Evolutionary conservation across 331 rosid species (phyloP), one percentile per base, ranked within the genome.

Genomic region (Malus hybrid): DNA sequence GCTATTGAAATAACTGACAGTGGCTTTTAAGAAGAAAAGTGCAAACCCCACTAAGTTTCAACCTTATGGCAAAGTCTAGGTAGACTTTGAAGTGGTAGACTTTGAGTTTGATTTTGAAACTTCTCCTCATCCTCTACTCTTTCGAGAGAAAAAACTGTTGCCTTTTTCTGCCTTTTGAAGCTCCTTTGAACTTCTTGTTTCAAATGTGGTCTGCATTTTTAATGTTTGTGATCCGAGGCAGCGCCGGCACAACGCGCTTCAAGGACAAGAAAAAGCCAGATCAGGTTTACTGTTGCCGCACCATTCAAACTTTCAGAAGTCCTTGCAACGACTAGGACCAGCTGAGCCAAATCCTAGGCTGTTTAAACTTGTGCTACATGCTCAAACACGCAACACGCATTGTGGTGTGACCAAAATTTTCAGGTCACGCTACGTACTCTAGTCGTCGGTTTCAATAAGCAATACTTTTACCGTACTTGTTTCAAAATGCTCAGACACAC

Each of bases 181-280:
- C 39, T 59, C 57, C 24, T 57, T 36, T 57, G 27, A 59, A 22
- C 11, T 73, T 12, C 66, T 33, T 18, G 15, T 54, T 29, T 20
- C 65, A 59, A 77, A 73, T 29, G 28, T 20, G 46, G 57, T 52
- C 57, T 10, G 57, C 75, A 50, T 62, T 75, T 69, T 74, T 67
- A 54, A 57, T 50, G 66, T 66, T 75, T 71, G 54, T 56, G 20
- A 66, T 52, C 20, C 29, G 29, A 69, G 24, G 31, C 1, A 32
- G 64, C 31, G 13, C 12, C 46, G 18, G 74, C 34, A 63, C 69
- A 79, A 48, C 36, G 77, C 73, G 75, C 67, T 68, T 39, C 68
- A 63, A 11, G 76, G 65, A 14, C 42, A 14, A 19, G 46, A 42
- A 19, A 44, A 13, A 28, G 13, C 24, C 14, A 6, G 5, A 54